Percentiles rank a stretch among this genome's conserved stretches.
Evolutionary conservation across 192 early-diverging fungal species (phyloP).

Genomic region (Podila minutissima): DNA sequence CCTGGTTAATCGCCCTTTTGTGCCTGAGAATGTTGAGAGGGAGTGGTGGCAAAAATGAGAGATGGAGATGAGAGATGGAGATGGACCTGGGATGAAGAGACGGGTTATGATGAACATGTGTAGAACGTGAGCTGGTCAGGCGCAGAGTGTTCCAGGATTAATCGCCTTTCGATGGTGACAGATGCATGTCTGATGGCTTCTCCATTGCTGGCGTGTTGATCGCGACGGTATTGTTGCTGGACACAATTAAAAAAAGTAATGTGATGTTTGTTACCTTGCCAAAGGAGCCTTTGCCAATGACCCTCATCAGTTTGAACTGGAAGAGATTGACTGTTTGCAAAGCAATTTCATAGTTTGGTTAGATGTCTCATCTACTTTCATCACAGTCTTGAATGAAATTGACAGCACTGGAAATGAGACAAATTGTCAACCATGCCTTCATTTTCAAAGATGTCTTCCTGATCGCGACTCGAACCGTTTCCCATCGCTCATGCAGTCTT

Average conservation of each 20-base stretch:
- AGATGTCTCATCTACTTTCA: no score
- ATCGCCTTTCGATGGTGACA: no score
- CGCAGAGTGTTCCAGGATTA: no score
- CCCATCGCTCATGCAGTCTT: conserved; percentile 12
- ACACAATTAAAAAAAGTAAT: not conserved
- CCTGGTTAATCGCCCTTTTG: no score
- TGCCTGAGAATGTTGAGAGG: no score
- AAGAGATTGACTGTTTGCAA: conserved; percentile 68
- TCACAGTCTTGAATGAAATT: not conserved
- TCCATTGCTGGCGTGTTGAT: not conserved
- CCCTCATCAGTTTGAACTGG: conserved; percentile 82
- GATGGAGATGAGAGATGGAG: no score
- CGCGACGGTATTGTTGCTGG: not conserved
- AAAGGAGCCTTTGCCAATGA: conserved; percentile 87
- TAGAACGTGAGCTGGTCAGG: no score
- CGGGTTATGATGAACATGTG: no score
- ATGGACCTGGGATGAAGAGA: no score
- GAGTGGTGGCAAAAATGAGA: no score
- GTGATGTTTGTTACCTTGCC: conserved; percentile 72
- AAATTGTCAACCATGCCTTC: conserved; percentile 24
- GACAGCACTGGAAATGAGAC: not conserved
- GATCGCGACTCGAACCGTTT: conserved; percentile 37
- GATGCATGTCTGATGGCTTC: not conserved
- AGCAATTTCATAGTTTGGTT: not conserved
- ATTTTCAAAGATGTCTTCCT: conserved; percentile 43